phyloP scores from a whole-genome alignment of 257 asterid species.

The Solanum etuberosum region DNA sequence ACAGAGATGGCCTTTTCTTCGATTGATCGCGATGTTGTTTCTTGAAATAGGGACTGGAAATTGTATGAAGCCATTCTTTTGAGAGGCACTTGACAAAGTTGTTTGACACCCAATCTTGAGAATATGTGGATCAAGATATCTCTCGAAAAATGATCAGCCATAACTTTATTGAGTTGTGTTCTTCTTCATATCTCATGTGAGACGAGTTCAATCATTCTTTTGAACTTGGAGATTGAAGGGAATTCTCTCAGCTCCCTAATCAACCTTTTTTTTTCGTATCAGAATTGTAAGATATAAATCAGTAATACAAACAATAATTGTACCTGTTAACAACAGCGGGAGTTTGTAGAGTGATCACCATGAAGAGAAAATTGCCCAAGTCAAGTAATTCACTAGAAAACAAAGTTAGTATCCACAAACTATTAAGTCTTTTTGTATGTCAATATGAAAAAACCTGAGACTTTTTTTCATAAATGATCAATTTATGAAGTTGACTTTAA shows the following conservation, averaged over 20 bases:
- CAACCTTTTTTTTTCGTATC: not conserved
- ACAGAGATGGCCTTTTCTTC: not conserved
- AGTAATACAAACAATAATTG: not conserved
- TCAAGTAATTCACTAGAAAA: not conserved
- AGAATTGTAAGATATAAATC: not conserved
- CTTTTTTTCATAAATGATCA: not conserved
- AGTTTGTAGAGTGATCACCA: not conserved
- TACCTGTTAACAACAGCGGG: not conserved
- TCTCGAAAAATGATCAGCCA: not conserved
- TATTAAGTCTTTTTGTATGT: not conserved
- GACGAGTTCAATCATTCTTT: not conserved
- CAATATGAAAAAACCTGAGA: not conserved
- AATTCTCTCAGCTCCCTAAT: not conserved
- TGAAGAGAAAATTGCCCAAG: not conserved
- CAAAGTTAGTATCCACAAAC: not conserved
- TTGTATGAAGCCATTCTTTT: not conserved
- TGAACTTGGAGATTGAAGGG: not conserved
- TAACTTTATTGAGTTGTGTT: not conserved
- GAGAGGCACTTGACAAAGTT: conserved; percentile 5
- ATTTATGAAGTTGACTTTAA: not conserved
- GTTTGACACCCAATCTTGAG: not conserved
- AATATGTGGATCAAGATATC: not conserved
- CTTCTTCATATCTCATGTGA: not conserved
- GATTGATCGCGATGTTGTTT: not conserved
- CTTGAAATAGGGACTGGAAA: conserved; percentile 1